Evolutionary conservation across 176 grass and related monocot species (phyloP).

Genomic region (Aegilops tauschii): DNA sequence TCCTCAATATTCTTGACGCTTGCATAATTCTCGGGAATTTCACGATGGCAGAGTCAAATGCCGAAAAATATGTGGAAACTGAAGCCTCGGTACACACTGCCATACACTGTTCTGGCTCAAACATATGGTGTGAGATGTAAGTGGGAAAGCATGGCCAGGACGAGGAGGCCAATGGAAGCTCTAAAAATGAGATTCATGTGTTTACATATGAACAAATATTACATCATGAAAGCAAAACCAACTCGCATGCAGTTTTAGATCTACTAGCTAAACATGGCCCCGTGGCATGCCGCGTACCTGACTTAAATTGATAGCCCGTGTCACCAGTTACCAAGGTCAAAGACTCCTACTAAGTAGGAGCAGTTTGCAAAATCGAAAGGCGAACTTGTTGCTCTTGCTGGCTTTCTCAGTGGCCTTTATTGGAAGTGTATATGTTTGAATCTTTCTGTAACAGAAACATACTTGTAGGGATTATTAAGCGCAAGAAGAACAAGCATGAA

Average conservation of each 20-base stretch:
- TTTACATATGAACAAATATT: slow-evolving; percentile 60
- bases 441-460: background rate
- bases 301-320: background rate
- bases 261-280: background rate
- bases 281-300: too few relatives aligned
- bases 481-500: slow-evolving; percentile 77
- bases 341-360: slow-evolving; percentile 91
- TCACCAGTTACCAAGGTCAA: slow-evolving; percentile 67
- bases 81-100: slow-evolving; percentile 40
- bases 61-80: slow-evolving; percentile 58
- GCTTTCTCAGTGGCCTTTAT: background rate
- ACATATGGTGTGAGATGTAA: slow-evolving; percentile 60
- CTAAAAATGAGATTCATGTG: slow-evolving; percentile 49
- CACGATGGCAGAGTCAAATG: slow-evolving; percentile 49
- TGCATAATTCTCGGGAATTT: slow-evolving; percentile 48
- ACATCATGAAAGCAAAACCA: slow-evolving; percentile 53
- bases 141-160: slow-evolving; percentile 78
- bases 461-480: slow-evolving; percentile 42
- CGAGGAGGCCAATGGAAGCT: slow-evolving; percentile 66
- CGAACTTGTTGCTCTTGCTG: background rate
- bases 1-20: slow-evolving; percentile 69
- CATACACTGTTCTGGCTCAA: slow-evolving; percentile 59
- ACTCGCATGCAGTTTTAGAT: slow-evolving; percentile 40
- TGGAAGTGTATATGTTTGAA: background rate
- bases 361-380: slow-evolving; percentile 78